Base-by-base conservation (phyloP, 257 asterid genomes). In the Plectranthus barbatus region DNA sequence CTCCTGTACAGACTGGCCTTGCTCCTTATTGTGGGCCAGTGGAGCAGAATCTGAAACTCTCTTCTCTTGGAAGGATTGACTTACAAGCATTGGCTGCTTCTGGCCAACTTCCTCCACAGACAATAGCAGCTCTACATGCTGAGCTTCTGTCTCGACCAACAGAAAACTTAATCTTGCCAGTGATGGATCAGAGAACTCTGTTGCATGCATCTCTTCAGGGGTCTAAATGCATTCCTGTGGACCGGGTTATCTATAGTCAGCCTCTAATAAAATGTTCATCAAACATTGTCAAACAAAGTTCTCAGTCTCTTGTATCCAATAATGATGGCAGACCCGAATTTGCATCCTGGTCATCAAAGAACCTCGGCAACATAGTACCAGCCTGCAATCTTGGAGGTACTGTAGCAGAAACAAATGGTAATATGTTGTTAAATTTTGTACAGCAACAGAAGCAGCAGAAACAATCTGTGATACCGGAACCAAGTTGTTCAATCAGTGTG, bases 51-150 rank as follows among this genome's bases (percentile, higher is more conserved):
- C 62, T 82, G 71, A 76, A 79, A 73, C 64, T 66, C 31, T 84
- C 80, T 75, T 75, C 88, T n/a, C 73, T 87, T 23, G 86, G 83
- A 70, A 75, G 81, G 71, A 81, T 74, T 56, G 95, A 83, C 69
- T 66, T 84, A 60, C 95, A 84, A 70, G 84, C 88, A 41, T 73
- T 82, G 77, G 86, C 85, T 31, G 83, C 84, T 54, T 80, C 93
- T 66, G 90, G 86, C 36, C 86, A 78, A 66, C 73, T 87, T 78
- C 76, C 94, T 71, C 91, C 83, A 0, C 84, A 85, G 65, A 76
- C 91, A 64, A 64, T 88, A 67, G 81, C 91, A 53, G 87, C 87
- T 37, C 63, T 88, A 45, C 91, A 81, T 55, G 84, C 82, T 37
- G 94, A 88, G 77, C 68, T 88, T 75, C 66, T 84, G 31, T 80